These are phyloP conservation scores for Gastrodia elata DNA, from an alignment of 106 monocot species.

Conservation along the genomic window DNA sequence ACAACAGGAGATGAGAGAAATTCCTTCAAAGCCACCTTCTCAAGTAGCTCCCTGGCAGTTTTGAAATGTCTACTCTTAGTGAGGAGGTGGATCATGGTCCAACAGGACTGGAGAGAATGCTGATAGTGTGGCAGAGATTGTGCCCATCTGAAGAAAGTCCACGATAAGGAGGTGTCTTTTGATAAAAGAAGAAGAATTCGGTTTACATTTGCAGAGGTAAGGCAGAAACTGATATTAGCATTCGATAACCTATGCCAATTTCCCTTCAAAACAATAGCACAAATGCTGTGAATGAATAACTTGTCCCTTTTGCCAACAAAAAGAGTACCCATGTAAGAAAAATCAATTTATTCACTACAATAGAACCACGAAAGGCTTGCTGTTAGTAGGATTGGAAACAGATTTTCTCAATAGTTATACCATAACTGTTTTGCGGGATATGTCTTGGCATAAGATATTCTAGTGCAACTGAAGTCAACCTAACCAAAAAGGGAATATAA, in stretches of 20 bases:
- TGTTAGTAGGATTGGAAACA: neutral
- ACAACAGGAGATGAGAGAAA: conserved; percentile 61
- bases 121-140: conserved; percentile 51
- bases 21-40: conserved; percentile 31
- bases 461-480: neutral
- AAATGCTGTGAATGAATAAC: conserved; percentile 35
- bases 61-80: conserved; percentile 27
- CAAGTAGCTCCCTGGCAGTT: conserved; percentile 40
- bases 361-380: neutral
- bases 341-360: neutral
- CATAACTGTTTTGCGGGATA: neutral
- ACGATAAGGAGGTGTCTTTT: conserved; percentile 29
- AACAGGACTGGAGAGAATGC: conserved; percentile 60
- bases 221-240: conserved; percentile 7
- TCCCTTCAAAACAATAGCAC: conserved; percentile 53
- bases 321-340: neutral
- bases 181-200: conserved; percentile 44
- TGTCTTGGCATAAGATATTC: neutral
- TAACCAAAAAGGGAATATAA: neutral
- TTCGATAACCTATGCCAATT: conserved; percentile 27
- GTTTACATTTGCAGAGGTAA: conserved; percentile 39
- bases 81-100: conserved; percentile 75
- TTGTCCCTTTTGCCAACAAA: conserved; percentile 1
- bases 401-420: neutral
- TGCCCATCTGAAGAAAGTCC: conserved; percentile 59